phyloP scores from a whole-genome alignment of 2,329 filamentous ascomycete species.

The Fragosphaeria purpurea region DNA sequence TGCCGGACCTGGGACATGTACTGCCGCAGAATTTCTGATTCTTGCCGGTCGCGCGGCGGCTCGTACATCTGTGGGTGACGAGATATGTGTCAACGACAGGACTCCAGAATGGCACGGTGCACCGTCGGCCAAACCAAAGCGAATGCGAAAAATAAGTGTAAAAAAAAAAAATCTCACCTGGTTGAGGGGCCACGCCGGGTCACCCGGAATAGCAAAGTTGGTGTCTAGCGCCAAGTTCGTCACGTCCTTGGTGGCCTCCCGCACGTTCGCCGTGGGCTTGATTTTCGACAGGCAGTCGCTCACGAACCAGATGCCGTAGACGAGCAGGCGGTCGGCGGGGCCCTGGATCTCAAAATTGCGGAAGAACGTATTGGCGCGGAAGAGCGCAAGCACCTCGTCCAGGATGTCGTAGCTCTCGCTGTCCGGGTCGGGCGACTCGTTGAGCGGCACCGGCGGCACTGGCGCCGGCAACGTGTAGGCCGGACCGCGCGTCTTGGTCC shows the following conservation, averaged over 20 bases:
- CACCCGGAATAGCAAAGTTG: constrained; percentile 89
- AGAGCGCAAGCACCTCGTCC: constrained; percentile 84
- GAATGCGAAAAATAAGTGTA: too few species aligned
- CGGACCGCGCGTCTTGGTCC: constrained; percentile 90
- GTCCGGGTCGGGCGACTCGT: constrained; percentile 66
- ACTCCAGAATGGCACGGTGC: too few species aligned
- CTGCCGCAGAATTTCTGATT: constrained; percentile 78
- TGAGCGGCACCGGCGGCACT: constrained; percentile 44
- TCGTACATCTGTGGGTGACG: constrained; percentile 63
- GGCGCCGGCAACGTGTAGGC: constrained; percentile 69
- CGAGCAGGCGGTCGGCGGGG: constrained; percentile 82
- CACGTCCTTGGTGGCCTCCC: constrained; percentile 60
- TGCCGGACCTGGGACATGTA: constrained; percentile 91
- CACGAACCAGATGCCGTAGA: constrained; percentile 94
- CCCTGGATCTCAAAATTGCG: constrained; percentile 99
- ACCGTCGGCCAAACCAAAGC: too few species aligned
- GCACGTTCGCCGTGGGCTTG: constrained; percentile 57
- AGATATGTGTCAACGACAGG: too few species aligned
- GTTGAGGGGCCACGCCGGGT: constrained; percentile 86
- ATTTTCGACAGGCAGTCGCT: constrained; percentile 86
- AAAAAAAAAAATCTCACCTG: constrained; percentile 42
- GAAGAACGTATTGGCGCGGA: constrained; percentile 98
- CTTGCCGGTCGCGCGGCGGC: constrained; percentile 73
- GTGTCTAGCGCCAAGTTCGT: constrained; percentile 83
- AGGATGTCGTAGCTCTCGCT: constrained; percentile 92